phyloP scores from a whole-genome alignment of 2,329 filamentous ascomycete genomes.

The Lomentospora prolificans region DNA sequence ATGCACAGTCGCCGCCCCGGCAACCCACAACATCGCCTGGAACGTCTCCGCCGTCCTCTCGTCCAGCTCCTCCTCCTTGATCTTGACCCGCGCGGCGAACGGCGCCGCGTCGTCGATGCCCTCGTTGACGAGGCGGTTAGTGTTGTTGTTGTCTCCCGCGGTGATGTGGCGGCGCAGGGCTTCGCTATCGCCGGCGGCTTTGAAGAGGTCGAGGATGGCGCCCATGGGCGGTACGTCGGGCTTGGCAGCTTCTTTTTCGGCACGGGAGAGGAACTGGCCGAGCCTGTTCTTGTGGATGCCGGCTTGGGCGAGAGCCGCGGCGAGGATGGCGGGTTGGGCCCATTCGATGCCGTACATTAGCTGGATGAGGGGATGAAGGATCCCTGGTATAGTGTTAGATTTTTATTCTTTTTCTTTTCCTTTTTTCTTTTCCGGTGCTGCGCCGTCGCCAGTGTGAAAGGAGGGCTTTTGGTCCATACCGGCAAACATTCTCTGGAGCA shows the following conservation, averaged over 20 bases:
- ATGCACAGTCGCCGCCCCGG: constrained; percentile 47
- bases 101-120: constrained; percentile 51
- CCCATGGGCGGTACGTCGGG: constrained; percentile 10
- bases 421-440: no score
- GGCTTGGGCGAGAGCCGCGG: constrained; percentile 68
- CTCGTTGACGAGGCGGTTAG: not conserved
- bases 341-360: constrained; percentile 80
- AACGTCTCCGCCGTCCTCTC: constrained; percentile 54
- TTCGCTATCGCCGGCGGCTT: constrained; percentile 42
- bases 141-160: constrained; percentile 37
- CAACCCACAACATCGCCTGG: constrained; percentile 45
- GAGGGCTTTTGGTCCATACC: constrained; percentile 28
- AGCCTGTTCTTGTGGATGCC: constrained; percentile 57
- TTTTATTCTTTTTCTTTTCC: not conserved
- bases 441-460: constrained; percentile 8
- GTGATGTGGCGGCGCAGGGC: constrained; percentile 43
- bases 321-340: constrained; percentile 68
- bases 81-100: constrained; percentile 48
- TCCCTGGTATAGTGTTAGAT: constrained; percentile 29
- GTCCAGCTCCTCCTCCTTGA: constrained; percentile 46
- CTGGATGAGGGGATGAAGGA: constrained; percentile 75
- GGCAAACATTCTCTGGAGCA: constrained; percentile 59
- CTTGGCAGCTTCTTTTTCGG: constrained; percentile 34
- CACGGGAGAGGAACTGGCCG: constrained; percentile 38
- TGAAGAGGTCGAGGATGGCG: constrained; percentile 43